Base-by-base conservation (phyloP, 1,284 basidiomycete species). In the Thelephora terrestris region DNA sequence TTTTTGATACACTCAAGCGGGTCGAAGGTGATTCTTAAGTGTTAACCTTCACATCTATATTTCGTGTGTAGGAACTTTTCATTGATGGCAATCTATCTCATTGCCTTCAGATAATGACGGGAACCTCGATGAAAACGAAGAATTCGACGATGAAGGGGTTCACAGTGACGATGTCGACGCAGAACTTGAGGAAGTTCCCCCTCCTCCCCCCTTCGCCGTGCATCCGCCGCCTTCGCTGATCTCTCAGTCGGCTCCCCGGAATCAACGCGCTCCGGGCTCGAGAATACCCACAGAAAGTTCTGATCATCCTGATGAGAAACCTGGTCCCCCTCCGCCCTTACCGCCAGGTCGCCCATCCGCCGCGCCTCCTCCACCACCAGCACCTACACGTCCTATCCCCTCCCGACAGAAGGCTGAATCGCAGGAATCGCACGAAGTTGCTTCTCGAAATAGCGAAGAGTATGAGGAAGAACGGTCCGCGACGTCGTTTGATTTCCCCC, bases 231-330 rank as follows among this genome's bases (percentile, higher is more conserved):
- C 20, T 18, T 20, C 23, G 3, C 9, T 32, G 29, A 32, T 14
- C 29, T 10, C 29, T 10, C 21, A 37, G 29, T 14, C 25, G 17
- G 35, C n/a, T 48, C 27, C 32, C 44, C 50, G 29, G 50, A 50
- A n/a, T 43, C 54, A n/a, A 42, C 48, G 4, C 48, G 43, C 23
- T 40, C 48, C 17, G 46, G 46, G 25, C 21, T 52, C 55, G 52
- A 45, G 45, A 32, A 39, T 7, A 12, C 4, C 24, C 16, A 16
- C 16, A 14, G 29, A 32, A 32, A 32, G 7, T 12, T 14, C 29
- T 35, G 27, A 23, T 35, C 29, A n/a, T 6, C 18, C n/a, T 24
- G 34, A 32, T 7, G 14, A 35, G 12, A 36, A n/a, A 35, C 23
- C 29, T 10, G 29, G n/a, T 21, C 18, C 29, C 23, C 23, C 43